Conservation (phyloP, 345 rosid genomes). For the Corchorus olitorius region DNA sequence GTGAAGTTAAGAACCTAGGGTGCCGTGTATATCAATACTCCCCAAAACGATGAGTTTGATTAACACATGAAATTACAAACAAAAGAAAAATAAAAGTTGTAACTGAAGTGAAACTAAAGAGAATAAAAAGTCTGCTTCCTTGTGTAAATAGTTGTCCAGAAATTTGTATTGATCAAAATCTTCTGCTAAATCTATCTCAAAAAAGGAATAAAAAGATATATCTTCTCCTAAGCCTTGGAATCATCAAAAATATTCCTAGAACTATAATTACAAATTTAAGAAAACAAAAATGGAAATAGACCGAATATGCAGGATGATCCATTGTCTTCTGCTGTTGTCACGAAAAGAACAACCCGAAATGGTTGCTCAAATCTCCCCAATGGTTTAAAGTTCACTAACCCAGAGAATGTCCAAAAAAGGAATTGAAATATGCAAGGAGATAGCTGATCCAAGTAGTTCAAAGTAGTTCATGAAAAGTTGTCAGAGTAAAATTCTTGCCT, state of each 20-base stretch:
- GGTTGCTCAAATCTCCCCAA: background rate
- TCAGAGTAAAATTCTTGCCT: background rate
- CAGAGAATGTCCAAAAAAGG: background rate
- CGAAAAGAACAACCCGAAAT: background rate
- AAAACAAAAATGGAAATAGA: background rate
- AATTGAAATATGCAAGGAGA: background rate
- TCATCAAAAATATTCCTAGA: background rate
- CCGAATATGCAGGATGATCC: background rate
- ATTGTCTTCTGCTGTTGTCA: background rate
- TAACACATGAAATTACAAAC: no score
- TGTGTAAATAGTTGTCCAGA: no score
- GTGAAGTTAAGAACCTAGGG: no score
- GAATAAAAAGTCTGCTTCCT: no score
- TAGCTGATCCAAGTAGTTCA: background rate
- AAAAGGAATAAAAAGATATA: no score
- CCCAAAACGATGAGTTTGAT: no score
- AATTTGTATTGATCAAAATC: no score
- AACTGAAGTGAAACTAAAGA: no score
- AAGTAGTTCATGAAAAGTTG: background rate
- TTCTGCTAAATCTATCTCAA: no score
- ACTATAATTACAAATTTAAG: background rate
- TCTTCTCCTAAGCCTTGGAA: background rate
- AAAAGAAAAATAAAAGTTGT: no score
- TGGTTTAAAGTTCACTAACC: background rate
- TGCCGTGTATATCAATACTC: no score